Evolutionary conservation across 164 flowering plant genomes (phyloP).

Genomic region (Dillenia turbinata): DNA sequence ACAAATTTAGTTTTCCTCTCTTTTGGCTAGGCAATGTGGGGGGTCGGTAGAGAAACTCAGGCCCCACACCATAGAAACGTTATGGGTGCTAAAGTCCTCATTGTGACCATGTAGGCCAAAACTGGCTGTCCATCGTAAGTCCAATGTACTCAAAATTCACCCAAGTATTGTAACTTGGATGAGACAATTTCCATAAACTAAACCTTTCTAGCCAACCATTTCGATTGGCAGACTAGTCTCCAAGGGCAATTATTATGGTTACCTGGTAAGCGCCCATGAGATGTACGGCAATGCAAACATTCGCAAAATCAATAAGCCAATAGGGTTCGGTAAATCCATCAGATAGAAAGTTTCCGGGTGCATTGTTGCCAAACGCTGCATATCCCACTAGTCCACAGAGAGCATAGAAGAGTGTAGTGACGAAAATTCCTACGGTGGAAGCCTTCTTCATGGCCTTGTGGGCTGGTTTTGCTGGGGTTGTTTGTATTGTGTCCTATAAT

Average conservation of each 20-base stretch:
- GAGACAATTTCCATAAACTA: too few relatives aligned
- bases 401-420: conserved; percentile 20
- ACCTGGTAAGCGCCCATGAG: conserved; percentile 30
- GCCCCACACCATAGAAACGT: too few relatives aligned
- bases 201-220: too few relatives aligned
- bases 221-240: too few relatives aligned
- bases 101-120: too few relatives aligned
- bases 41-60: too few relatives aligned
- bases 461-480: conserved; percentile 12
- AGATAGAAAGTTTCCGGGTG: conserved; percentile 28
- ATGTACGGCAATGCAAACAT: conserved; percentile 26
- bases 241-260: background rate
- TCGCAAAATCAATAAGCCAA: conserved; percentile 17
- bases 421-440: conserved; percentile 17
- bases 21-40: too few relatives aligned
- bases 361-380: conserved; percentile 17
- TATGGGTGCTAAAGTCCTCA: too few relatives aligned
- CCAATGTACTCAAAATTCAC: too few relatives aligned
- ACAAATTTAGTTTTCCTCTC: too few relatives aligned
- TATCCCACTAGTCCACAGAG: conserved; percentile 24
- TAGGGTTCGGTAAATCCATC: conserved; percentile 27
- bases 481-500: conserved; percentile 18
- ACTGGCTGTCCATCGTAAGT: too few relatives aligned
- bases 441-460: conserved; percentile 25
- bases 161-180: too few relatives aligned